A percentile compares a stretch with the other conserved stretches of the same genome.
Conservation (phyloP, 1,139 yeast genomes). For the Scheffersomyces parashehatae region DNA sequence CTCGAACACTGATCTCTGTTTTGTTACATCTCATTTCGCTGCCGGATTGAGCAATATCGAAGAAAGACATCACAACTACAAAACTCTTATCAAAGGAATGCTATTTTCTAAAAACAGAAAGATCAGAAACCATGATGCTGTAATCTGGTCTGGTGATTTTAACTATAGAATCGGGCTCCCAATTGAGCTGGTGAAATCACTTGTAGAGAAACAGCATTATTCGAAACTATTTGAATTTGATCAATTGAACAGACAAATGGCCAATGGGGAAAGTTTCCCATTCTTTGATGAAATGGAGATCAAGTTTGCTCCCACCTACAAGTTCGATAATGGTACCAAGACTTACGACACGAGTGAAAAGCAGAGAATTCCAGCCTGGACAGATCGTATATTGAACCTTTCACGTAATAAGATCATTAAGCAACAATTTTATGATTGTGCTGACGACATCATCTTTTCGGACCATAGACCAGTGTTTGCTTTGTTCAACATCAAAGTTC, state of each 20-base stretch:
- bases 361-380: conserved; percentile 96
- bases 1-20: conserved; percentile 46
- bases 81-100: conserved; percentile 61
- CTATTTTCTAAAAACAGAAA: conserved; percentile 51
- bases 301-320: conserved; percentile 85
- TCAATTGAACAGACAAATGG: conserved; percentile 74
- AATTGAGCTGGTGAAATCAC: conserved; percentile 61
- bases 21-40: conserved; percentile 72
- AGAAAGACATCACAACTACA: conserved; percentile 76
- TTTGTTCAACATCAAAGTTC: conserved; percentile 64
- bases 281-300: conserved; percentile 78
- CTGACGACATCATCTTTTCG: conserved; percentile 65
- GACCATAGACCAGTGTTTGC: conserved; percentile 96
- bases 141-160: conserved; percentile 93
- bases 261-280: conserved; percentile 62
- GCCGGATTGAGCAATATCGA: conserved; percentile 80
- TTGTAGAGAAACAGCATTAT: conserved; percentile 51
- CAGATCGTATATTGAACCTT: conserved; percentile 56
- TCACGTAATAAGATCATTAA: conserved; percentile 55
- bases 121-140: conserved; percentile 74
- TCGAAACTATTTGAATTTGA: conserved; percentile 65
- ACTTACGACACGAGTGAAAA: conserved; percentile 68
- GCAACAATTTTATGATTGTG: conserved; percentile 67
- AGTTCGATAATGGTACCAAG: conserved; percentile 89
- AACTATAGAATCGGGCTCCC: conserved; percentile 77